These are phyloP conservation scores for Camellia granthamiana DNA, from an alignment of 148 eudicot genomes.

Conservation along the genomic window DNA sequence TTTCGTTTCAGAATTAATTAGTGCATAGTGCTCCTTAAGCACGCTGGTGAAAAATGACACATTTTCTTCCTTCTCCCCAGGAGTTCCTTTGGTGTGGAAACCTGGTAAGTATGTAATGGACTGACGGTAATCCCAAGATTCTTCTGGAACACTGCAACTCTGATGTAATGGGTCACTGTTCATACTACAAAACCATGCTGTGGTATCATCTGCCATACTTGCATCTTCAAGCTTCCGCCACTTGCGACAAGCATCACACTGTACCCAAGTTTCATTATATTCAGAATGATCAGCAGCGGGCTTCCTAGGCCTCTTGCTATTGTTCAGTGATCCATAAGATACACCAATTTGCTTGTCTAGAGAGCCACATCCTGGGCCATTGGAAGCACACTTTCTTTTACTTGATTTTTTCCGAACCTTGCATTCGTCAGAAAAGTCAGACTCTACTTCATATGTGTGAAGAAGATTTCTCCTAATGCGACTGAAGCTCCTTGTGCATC, in stretches of 20 bases:
- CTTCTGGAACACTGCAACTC: constrained; percentile 74
- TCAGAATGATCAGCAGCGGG: constrained; percentile 26
- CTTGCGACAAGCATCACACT: constrained; percentile 88
- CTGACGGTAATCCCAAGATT: constrained; percentile 54
- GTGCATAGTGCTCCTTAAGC: constrained; percentile 64
- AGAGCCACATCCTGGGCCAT: constrained; percentile 19
- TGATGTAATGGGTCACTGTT: constrained; percentile 58
- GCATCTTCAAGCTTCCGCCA: constrained; percentile 74
- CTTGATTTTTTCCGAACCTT: constrained; percentile 23
- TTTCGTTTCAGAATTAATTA: constrained; percentile 57
- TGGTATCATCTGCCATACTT: constrained; percentile 34
- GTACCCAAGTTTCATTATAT: constrained; percentile 69
- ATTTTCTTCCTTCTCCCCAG: constrained; percentile 73
- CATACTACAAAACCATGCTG: constrained; percentile 96
- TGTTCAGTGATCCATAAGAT: constrained; percentile 19
- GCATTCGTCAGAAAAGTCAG: constrained; percentile 22
- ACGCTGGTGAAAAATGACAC: constrained; percentile 72
- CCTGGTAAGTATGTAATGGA: constrained; percentile 70
- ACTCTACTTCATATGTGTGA: constrained; percentile 36
- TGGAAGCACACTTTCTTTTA: constrained; percentile 45
- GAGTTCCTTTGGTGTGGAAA: constrained; percentile 60
- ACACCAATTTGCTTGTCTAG: constrained; percentile 22
- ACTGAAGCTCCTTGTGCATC: constrained; percentile 40
- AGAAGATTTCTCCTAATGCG: constrained; percentile 61
- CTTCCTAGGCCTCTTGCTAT: constrained; percentile 40